These are phyloP conservation scores for Emmonsiellopsis sp. DNA, from an alignment of 2,329 filamentous ascomycete genomes.

Conservation along the genomic window DNA sequence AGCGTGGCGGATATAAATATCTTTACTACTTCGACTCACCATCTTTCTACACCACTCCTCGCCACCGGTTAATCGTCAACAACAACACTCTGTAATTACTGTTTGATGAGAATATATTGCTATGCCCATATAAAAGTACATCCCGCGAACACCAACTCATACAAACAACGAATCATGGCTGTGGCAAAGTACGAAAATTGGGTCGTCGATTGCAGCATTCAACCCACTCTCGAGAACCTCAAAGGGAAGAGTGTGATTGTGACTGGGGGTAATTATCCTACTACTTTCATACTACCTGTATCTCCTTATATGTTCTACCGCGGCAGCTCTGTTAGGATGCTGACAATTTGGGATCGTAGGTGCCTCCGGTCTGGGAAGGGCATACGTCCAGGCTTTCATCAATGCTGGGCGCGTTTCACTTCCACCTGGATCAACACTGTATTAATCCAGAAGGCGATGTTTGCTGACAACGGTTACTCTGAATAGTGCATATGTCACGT, in stretches of 20 bases:
- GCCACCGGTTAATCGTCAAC: no score
- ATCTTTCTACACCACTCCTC: background rate
- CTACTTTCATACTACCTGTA: background rate
- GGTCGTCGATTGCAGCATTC: constrained; percentile 5
- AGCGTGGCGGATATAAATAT: no score
- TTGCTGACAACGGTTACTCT: background rate
- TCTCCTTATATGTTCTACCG: no score
- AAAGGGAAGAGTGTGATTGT: constrained; percentile 8
- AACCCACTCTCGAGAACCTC: constrained; percentile 3
- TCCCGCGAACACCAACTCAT: background rate
- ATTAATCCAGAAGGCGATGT: background rate
- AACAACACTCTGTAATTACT: no score
- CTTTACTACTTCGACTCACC: no score
- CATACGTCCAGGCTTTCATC: constrained; percentile 6
- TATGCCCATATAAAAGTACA: background rate
- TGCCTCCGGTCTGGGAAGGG: constrained; percentile 6
- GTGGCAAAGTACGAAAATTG: constrained; percentile 1
- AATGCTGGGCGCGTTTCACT: constrained; percentile 5
- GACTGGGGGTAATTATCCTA: constrained; percentile 9
- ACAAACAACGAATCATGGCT: background rate
- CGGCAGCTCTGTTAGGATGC: background rate
- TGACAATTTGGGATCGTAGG: constrained; percentile 1
- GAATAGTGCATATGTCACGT: constrained; percentile 10
- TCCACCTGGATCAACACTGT: background rate
- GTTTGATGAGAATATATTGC: background rate